These are phyloP conservation scores for Paralagenidium karlingii DNA, from an alignment of 352 stramenopile species.

Conservation along the genomic window DNA sequence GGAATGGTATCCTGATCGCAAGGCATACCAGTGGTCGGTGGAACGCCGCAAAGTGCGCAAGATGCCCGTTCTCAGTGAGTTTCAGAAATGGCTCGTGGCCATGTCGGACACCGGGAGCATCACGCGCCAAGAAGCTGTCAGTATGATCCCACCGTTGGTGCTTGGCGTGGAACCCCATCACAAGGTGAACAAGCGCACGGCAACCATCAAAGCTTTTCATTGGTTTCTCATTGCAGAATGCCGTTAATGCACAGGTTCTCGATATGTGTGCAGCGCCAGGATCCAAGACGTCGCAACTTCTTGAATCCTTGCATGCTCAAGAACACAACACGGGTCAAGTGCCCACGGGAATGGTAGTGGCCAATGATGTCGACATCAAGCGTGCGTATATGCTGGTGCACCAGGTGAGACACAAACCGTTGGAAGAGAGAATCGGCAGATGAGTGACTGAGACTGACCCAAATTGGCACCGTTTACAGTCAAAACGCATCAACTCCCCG, in stretches of 20 bases:
- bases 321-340: constrained; percentile 66
- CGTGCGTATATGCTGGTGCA: constrained; percentile 98
- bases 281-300: constrained; percentile 98
- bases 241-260: constrained; percentile 56
- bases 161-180: constrained; percentile 90
- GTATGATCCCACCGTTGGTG: constrained; percentile 98
- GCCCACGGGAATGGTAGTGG: constrained; percentile 87
- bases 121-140: constrained; percentile 97
- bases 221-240: constrained; percentile 1
- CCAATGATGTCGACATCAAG: constrained; percentile 96
- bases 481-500: constrained; percentile 92
- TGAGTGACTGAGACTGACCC: neutral
- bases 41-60: constrained; percentile 86
- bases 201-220: neutral
- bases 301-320: constrained; percentile 87
- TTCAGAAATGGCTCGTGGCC: constrained; percentile 95
- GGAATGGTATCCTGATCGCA: constrained; percentile 82
- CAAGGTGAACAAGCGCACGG: constrained; percentile 29
- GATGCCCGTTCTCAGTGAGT: constrained; percentile 82
- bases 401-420: constrained; percentile 32
- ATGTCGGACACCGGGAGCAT: constrained; percentile 90
- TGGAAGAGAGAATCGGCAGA: neutral
- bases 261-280: constrained; percentile 98
- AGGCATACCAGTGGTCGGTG: constrained; percentile 84
- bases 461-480: constrained; percentile 13